Base-by-base conservation (phyloP, 805 yeast genomes). In the Monosporozyma aquatica region DNA sequence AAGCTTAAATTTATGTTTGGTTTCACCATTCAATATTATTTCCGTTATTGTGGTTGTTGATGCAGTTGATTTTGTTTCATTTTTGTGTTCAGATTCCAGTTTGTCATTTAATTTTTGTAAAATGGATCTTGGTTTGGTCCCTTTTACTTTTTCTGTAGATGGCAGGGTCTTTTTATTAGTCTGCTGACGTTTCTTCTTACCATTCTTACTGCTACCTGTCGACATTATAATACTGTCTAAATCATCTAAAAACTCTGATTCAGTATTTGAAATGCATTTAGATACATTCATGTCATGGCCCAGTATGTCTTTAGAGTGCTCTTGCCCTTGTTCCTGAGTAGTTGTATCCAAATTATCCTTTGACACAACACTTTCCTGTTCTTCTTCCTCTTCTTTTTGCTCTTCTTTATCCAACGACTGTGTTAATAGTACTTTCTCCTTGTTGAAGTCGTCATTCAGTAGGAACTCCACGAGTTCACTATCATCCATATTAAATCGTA, bases 381-480 rank as follows among this genome's bases (percentile, higher is more conserved):
- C 18, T 5, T 14, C 10, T 20, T 14, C n/a, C n/a, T 28, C 18
- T 5, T 14, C 10, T 20, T 14, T n/a, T n/a, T n/a, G n/a, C n/a
- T n/a, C n/a, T n/a, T n/a, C n/a, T n/a, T n/a, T n/a, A n/a, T n/a
- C 22, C 29, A 17, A n/a, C 24, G 17, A 18, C 14, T 15, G 21
- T 15, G 6, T 21, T 15, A 11, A 22, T n/a, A 15, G 18, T 14
- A 5, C 25, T 18, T 18, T 32, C n/a, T 32, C 35, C 13, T 32
- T 35, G 14, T 32, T 28, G 18, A 28, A 33, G 15, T 29, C 42
- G 23, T 50, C 55, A 10, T 46, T 33, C 17, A 53, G 38, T 5
- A 53, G 43, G 24, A 53, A 53, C 15, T 47, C 50, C 20, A 53
- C 37, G 32, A 53, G 24, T 21, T 52, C 53, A 22, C 32, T 26